These are phyloP conservation scores for Primulina huaijiensis DNA, from an alignment of 257 asterid genomes.

Conservation along the genomic window DNA sequence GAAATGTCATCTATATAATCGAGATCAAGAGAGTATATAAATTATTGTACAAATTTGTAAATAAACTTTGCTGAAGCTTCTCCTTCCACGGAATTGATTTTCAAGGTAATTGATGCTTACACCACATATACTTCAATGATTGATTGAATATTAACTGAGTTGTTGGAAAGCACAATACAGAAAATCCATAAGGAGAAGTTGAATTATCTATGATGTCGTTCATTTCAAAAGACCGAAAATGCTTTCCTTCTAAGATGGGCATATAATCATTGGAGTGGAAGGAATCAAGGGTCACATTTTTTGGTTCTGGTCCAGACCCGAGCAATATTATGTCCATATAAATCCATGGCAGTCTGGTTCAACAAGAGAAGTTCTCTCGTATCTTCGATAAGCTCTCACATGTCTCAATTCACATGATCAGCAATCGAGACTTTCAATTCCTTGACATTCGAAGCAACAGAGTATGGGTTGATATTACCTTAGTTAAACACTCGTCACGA, in stretches of 20 bases:
- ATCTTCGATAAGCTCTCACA: too few relatives aligned
- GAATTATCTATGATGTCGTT: neutral
- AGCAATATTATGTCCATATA: neutral
- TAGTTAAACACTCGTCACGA: neutral
- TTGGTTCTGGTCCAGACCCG: neutral
- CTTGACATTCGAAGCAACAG: neutral
- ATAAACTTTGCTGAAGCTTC: neutral
- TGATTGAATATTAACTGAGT: neutral
- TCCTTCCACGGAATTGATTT: neutral
- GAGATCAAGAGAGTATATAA: too few relatives aligned
- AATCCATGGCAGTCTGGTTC: neutral
- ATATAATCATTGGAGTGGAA: neutral
- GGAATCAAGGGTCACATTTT: too few relatives aligned
- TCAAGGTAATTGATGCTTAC: constrained; percentile 2
- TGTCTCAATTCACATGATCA: neutral
- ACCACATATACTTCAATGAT: neutral
- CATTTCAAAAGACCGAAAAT: neutral
- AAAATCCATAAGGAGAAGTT: neutral
- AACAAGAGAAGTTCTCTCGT: neutral
- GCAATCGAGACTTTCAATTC: neutral
- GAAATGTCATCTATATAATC: too few relatives aligned
- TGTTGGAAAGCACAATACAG: neutral
- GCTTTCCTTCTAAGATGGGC: neutral
- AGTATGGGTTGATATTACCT: neutral
- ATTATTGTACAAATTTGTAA: too few relatives aligned